Conservation (phyloP, 208 protist genomes). For the Phytomonas serpens region DNA sequence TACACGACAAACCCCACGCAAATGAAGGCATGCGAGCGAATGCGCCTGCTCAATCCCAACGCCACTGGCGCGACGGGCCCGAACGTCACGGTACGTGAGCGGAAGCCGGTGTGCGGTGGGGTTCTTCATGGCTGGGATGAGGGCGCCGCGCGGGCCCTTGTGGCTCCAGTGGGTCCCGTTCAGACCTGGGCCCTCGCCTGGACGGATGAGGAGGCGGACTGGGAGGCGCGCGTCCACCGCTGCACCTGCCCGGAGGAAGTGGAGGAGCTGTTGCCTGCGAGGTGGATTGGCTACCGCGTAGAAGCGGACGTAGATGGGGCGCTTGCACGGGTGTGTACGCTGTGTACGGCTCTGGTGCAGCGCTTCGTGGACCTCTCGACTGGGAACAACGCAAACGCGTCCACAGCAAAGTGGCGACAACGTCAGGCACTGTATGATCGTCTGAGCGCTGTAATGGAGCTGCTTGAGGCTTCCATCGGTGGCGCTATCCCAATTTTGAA, state of each 20-base stretch:
- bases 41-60: slow-evolving; percentile 73
- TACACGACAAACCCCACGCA: slow-evolving; percentile 80
- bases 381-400: slow-evolving; percentile 66
- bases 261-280: slow-evolving; percentile 73
- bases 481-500: slow-evolving; percentile 79
- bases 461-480: slow-evolving; percentile 80
- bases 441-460: slow-evolving; percentile 79
- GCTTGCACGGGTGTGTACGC: slow-evolving; percentile 78
- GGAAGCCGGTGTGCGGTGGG: slow-evolving; percentile 56
- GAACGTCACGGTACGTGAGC: slow-evolving; percentile 44
- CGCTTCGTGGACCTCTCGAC: slow-evolving; percentile 68
- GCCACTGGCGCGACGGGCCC: slow-evolving; percentile 52
- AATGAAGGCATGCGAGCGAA: slow-evolving; percentile 64
- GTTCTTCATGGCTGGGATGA: slow-evolving; percentile 81
- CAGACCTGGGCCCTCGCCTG: slow-evolving; percentile 79
- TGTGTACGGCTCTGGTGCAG: slow-evolving; percentile 85
- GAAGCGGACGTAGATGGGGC: slow-evolving; percentile 80
- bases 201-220: slow-evolving; percentile 70
- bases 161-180: slow-evolving; percentile 36
- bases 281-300: slow-evolving; percentile 84
- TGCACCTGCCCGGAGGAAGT: slow-evolving; percentile 80
- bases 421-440: slow-evolving; percentile 69
- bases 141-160: slow-evolving; percentile 50
- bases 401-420: slow-evolving; percentile 83
- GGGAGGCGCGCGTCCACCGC: slow-evolving; percentile 60